These are phyloP conservation scores for Aspergillus spinulosporus DNA, from an alignment of 2,329 filamentous ascomycete genomes.

Conservation along the genomic window DNA sequence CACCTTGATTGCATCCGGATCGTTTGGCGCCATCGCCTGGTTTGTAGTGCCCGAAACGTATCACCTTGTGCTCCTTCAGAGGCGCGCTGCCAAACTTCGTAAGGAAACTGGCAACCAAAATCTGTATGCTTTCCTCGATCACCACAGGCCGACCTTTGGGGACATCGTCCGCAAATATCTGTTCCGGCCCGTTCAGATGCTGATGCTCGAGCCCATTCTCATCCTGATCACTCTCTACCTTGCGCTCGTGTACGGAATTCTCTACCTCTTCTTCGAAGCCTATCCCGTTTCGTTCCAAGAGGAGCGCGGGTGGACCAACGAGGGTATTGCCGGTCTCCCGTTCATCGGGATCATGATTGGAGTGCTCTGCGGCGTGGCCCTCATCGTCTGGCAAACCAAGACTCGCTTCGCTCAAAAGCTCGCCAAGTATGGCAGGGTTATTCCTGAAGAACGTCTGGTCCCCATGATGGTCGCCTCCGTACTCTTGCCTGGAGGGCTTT, in stretches of 20 bases:
- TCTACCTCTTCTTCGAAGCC: conserved; percentile 43
- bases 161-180: conserved; percentile 49
- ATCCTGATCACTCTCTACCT: conserved; percentile 49
- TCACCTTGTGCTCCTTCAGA: conserved; percentile 49
- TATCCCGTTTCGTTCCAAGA: conserved; percentile 44
- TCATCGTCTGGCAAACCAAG: conserved; percentile 43
- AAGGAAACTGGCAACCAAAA: conserved; percentile 49
- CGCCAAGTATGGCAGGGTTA: conserved; percentile 33
- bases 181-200: conserved; percentile 49
- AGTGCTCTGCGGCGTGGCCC: conserved; percentile 35
- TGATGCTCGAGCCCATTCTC: conserved; percentile 51
- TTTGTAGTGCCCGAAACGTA: conserved; percentile 56
- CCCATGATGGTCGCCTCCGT: conserved; percentile 48
- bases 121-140: conserved; percentile 47
- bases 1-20: conserved; percentile 50
- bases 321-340: conserved; percentile 40
- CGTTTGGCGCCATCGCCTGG: conserved; percentile 46
- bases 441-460: conserved; percentile 48
- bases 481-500: conserved; percentile 47
- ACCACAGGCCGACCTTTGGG: conserved; percentile 40
- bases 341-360: conserved; percentile 40
- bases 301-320: conserved; percentile 39
- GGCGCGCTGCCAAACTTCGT: conserved; percentile 50
- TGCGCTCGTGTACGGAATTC: conserved; percentile 41
- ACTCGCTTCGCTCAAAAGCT: conserved; percentile 41